A percentile compares a stretch with the other conserved stretches of the same genome.
These are phyloP conservation scores for Penicillium paxilli DNA, from an alignment of 495 filamentous ascomycete species.

Conservation along the genomic window DNA sequence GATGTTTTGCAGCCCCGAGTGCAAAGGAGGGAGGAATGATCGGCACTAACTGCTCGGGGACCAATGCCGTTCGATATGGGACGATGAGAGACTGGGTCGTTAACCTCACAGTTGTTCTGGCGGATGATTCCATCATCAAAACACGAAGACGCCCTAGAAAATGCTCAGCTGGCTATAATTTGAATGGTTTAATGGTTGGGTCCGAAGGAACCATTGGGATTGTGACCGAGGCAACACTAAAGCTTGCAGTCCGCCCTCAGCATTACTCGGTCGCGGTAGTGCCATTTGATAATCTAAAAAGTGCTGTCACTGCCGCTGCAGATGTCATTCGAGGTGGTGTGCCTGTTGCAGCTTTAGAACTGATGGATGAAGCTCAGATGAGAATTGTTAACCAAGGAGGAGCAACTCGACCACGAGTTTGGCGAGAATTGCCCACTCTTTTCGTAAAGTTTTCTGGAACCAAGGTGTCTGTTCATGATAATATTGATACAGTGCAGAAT, in stretches of 20 bases:
- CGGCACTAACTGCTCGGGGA: constrained; percentile 89
- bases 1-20: constrained; percentile 32
- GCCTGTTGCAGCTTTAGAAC: constrained; percentile 85
- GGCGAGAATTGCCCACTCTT: constrained; percentile 63
- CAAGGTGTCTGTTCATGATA: too few relatives aligned
- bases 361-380: constrained; percentile 95
- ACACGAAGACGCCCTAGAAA: constrained; percentile 65
- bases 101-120: constrained; percentile 85
- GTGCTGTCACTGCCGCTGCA: constrained; percentile 80
- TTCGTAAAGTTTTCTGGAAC: constrained; percentile 93
- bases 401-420: constrained; percentile 73
- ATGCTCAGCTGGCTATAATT: constrained; percentile 82
- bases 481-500: constrained; percentile 27
- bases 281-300: constrained; percentile 72
- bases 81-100: constrained; percentile 98
- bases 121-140: constrained; percentile 90
- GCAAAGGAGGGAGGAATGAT: constrained; percentile 94
- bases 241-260: constrained; percentile 76
- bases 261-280: constrained; percentile 81
- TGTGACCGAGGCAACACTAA: constrained; percentile 83
- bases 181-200: constrained; percentile 82
- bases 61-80: constrained; percentile 90
- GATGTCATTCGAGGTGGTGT: constrained; percentile 77
- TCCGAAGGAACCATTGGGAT: constrained; percentile 90
- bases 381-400: constrained; percentile 81